Evolutionary conservation across 2,329 filamentous ascomycete genomes (phyloP), one percentile per base, ranked within the genome.

Genomic region (Alternaria sp.): DNA sequence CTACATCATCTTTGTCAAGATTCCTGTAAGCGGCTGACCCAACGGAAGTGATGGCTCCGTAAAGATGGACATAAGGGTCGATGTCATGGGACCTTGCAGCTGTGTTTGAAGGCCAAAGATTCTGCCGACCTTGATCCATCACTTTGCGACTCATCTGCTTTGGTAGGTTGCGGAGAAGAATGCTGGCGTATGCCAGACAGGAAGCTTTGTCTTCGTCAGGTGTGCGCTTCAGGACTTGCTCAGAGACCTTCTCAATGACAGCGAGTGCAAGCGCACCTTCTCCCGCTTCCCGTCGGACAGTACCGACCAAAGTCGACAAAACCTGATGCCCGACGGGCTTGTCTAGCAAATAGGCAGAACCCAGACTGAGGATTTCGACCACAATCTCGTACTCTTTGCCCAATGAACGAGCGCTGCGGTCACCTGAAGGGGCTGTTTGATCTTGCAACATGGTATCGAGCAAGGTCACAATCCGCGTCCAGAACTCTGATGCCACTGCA

Each of bases 361-460:
- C 92, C 89, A 68, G 85, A 82, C 70, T 90, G 4, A 97, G 83
- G 33, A 96, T 86, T 18, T 87, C 89, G 15, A 90, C 84, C 23
- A 91, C 82, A 55, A 91, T 88, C 9, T 91, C 89, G 67, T 92
- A 94, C 60, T 93, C 89, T 11, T 88, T 87, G 14, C 90, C 88
- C 58, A 90, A 77, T 37, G 87, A 82, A 30, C 74, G 67, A 7
- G 74, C 71, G 14, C 61, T 65, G 10, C 66, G 72, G 28, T 75
- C 75, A 15, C 66, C 72, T 2, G 71, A 60, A 50, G 75, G 70
- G 3, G 69, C 61, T 4, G 64, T 28, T 21, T 69, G 63, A 26
- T 75, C 71, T 28, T 72, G 56, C n/a, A 80, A 41, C 9, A 73
- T 76, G 5, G 62, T 26, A 30, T 70, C 70, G 3, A 74, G 55